These are phyloP conservation scores for Pluteus cervinus DNA, from an alignment of 768 basidiomycete species.

Conservation along the genomic window DNA sequence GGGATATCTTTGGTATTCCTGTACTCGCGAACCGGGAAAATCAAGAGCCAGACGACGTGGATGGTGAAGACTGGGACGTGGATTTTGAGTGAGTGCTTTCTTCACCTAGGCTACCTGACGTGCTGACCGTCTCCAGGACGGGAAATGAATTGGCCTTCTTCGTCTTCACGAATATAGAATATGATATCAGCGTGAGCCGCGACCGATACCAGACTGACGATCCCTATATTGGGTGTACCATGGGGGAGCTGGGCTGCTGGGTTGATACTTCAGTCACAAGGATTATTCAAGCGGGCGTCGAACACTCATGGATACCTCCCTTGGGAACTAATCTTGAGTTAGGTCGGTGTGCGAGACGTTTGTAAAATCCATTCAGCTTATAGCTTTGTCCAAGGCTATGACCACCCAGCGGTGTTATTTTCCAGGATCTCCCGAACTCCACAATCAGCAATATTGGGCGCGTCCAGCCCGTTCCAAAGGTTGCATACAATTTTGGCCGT, in stretches of 20 bases:
- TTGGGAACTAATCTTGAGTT: constrained; percentile 39
- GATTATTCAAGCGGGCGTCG: constrained; percentile 75
- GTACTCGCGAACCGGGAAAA: constrained; percentile 47
- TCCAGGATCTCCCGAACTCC: constrained; percentile 12
- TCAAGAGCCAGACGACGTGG: constrained; percentile 16
- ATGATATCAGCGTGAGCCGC: constrained; percentile 41
- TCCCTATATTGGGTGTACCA: constrained; percentile 45
- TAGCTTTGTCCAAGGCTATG: no score
- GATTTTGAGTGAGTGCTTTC: constrained; percentile 16
- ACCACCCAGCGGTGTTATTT: neutral
- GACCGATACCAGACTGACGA: constrained; percentile 26
- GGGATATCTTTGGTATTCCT: constrained; percentile 64
- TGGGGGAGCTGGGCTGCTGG: constrained; percentile 81
- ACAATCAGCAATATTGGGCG: constrained; percentile 15
- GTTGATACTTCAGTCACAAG: constrained; percentile 69
- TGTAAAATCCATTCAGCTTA: neutral
- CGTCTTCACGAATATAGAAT: constrained; percentile 70
- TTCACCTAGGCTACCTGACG: constrained; percentile 2
- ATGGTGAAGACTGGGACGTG: constrained; percentile 15
- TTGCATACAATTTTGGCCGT: no score
- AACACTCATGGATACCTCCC: constrained; percentile 60
- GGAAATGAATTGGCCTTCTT: constrained; percentile 63
- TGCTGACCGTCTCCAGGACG: constrained; percentile 6
- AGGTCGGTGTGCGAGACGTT: constrained; percentile 30
- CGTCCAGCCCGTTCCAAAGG: constrained; percentile 34